Base-by-base conservation (phyloP, 75 land plant species). In the Gnetum montanum region DNA sequence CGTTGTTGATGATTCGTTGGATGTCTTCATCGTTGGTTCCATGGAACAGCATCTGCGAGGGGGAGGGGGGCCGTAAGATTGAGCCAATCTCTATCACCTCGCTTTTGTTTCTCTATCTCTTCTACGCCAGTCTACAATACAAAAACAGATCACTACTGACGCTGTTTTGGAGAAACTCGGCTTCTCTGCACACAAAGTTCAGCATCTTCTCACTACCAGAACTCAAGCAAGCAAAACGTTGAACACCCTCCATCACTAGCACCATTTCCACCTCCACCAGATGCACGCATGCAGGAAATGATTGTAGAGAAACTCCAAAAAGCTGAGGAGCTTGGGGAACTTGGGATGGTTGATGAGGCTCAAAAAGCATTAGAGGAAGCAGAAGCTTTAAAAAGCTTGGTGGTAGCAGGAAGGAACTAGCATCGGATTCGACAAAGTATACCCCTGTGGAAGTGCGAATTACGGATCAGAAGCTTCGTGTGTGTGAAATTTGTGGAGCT, bases 401-500 rank as follows among this genome's bases (percentile, higher is more conserved):
- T 26, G 41, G 8, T 62, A 28, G 16, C 27, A 73, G 93, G 58
- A 85, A 70, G 46, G 98, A 88, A 53, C 72, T 77, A 61, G 53
- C 27, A 8, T 15, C 50, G 6, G 97, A 93, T 31, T 63, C 84
- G 6, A 57, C 85, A 30, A 91, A 91, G 62, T 65, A 68, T 37
- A 67, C 81, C 34, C 77, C 93, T 61, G 77, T 76, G 49, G 96
- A 89, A 70, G 96, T 89, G 25, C 90, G 98, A 63, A 84, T 88
- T 82, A 86, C 99, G 35, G 99, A 95, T 70, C 96, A 95, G 67
- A 95, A 95, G 83, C 73, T 95, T 27, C 88, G 99, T 49, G 90
- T 94, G 0, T 94, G 99, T 76, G 99, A 95, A 71, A 95, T 95
- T 26, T 95, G 99, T 78, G 99, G 99, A 55, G 99, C 99, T n/a